Evolutionary conservation across 192 early-diverging fungal species (phyloP).

Genomic region (Coemansia sp.): DNA sequence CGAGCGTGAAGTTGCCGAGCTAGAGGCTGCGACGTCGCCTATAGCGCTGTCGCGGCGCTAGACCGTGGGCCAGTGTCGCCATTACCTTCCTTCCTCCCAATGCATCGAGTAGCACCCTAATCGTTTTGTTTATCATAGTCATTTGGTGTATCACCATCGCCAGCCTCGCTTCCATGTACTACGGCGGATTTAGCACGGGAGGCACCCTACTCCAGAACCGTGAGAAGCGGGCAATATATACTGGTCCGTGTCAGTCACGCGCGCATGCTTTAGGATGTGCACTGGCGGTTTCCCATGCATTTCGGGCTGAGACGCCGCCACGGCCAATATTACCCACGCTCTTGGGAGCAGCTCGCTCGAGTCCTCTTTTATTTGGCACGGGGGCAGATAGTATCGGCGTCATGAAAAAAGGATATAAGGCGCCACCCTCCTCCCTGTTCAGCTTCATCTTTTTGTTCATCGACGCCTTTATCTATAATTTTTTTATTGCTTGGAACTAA

Average conservation of each 20-base stretch:
- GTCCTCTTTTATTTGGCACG: background rate
- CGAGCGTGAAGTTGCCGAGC: constrained; percentile 36
- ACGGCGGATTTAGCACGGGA: background rate
- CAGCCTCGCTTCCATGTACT: background rate
- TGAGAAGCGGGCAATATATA: background rate
- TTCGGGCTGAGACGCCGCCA: too few species aligned
- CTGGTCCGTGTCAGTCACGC: constrained; percentile 2
- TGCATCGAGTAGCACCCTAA: background rate
- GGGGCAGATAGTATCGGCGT: background rate
- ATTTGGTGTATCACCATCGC: background rate
- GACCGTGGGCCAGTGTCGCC: too few species aligned
- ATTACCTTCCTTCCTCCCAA: background rate
- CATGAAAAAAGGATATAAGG: too few species aligned
- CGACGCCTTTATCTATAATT: background rate
- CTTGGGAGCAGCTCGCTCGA: background rate
- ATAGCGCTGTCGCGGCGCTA: background rate
- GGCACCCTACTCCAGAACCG: constrained; percentile 5
- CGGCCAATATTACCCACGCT: constrained; percentile 4
- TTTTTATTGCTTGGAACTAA: background rate
- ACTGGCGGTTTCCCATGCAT: constrained; percentile 20
- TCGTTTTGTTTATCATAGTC: background rate
- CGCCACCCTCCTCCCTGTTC: background rate
- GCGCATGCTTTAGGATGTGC: background rate
- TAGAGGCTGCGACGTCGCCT: constrained; percentile 13
- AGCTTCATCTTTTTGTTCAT: background rate